phyloP scores from a whole-genome alignment of 345 rosid species.

The Populus pruinosa region DNA sequence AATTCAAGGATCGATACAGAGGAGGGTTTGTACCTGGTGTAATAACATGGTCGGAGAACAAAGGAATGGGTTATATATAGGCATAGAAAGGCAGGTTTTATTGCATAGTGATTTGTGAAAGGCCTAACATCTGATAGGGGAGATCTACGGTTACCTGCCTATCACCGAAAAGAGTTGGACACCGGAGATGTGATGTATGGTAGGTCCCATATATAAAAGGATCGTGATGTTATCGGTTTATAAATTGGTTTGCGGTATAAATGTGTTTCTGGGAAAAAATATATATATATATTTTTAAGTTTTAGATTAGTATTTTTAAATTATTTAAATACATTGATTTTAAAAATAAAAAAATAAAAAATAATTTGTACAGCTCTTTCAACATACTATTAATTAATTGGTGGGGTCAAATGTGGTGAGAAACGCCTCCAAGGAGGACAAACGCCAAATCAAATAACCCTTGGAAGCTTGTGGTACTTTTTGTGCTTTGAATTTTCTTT shows the following conservation, averaged over 20 bases:
- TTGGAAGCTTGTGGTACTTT: not conserved
- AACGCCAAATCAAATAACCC: not conserved
- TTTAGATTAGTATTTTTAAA: too few relatives aligned
- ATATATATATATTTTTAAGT: too few relatives aligned
- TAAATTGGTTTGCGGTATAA: too few relatives aligned
- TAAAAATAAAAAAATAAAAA: too few relatives aligned
- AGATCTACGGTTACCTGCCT: conserved; percentile 26
- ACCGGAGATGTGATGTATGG: conserved; percentile 29
- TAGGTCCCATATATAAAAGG: conserved; percentile 15
- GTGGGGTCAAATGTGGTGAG: conserved; percentile 29
- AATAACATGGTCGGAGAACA: not conserved
- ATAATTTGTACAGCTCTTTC: too few relatives aligned
- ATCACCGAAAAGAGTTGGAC: conserved; percentile 4
- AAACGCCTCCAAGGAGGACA: conserved; percentile 11
- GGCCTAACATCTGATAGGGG: not conserved
- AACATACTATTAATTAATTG: not conserved
- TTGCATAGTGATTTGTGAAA: not conserved
- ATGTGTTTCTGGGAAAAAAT: too few relatives aligned
- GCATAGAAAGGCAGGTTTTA: not conserved
- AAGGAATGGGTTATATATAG: not conserved
- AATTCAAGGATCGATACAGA: not conserved
- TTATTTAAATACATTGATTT: too few relatives aligned
- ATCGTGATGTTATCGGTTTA: conserved; percentile 15
- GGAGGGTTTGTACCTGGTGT: not conserved
- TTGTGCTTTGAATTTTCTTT: not conserved